Conservation (phyloP, 2,329 filamentous ascomycete genomes). For the Emergomyces pasteurianus region DNA sequence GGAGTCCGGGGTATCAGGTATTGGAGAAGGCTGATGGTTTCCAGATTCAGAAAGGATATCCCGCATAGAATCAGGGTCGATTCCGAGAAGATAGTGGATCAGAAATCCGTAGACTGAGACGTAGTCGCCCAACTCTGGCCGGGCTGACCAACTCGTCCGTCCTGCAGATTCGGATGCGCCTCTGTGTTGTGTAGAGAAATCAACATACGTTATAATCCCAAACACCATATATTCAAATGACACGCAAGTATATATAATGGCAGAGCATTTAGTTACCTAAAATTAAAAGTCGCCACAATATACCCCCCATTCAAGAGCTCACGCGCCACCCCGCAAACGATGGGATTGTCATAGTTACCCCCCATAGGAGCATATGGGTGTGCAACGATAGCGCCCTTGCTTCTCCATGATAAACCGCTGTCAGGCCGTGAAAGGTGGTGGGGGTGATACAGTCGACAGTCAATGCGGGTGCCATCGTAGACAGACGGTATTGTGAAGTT, state of each 20-base stretch:
- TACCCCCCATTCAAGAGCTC: slow-evolving; percentile 59
- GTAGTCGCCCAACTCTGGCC: slow-evolving; percentile 72
- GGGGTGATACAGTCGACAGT: slow-evolving; percentile 76
- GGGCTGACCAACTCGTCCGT: slow-evolving; percentile 76
- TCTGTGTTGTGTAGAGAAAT: slow-evolving; percentile 35
- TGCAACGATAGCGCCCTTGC: slow-evolving; percentile 55
- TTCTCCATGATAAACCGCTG: slow-evolving; percentile 18
- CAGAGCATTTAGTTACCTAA: slow-evolving; percentile 46
- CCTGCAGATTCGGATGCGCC: slow-evolving; percentile 65
- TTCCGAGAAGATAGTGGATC: slow-evolving; percentile 55
- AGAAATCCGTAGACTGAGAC: slow-evolving; percentile 71
- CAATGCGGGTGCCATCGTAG: slow-evolving; percentile 61
- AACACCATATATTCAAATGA: background rate
- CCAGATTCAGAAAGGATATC: background rate
- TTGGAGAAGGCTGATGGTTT: background rate
- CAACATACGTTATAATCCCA: slow-evolving; percentile 6
- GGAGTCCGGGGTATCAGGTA: background rate
- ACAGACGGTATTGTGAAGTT: slow-evolving; percentile 74
- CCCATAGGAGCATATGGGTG: slow-evolving; percentile 88
- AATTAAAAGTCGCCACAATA: slow-evolving; percentile 81
- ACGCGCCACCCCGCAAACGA: slow-evolving; percentile 55
- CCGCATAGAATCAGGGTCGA: slow-evolving; percentile 26
- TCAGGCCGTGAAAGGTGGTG: slow-evolving; percentile 12
- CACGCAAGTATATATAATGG: background rate
- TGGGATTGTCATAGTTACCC: slow-evolving; percentile 69